These are phyloP conservation scores for Pythium phragmiticola DNA, from an alignment of 352 stramenopile species.

Conservation along the genomic window DNA sequence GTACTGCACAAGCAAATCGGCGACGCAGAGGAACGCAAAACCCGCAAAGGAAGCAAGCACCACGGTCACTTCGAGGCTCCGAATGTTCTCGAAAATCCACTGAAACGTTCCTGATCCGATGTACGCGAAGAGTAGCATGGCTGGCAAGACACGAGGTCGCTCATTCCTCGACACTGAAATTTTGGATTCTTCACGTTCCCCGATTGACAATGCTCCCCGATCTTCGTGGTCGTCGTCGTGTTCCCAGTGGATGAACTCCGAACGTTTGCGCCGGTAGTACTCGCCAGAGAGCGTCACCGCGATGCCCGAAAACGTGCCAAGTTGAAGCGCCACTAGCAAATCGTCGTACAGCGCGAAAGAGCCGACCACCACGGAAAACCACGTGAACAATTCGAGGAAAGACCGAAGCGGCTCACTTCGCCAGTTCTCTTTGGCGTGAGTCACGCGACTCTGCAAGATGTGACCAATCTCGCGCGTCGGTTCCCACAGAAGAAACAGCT, in stretches of 20 bases:
- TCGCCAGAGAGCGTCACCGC: conserved; percentile 76
- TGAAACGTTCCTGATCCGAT: conserved; percentile 85
- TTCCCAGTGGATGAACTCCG: conserved; percentile 52
- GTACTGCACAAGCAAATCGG: conserved; percentile 53
- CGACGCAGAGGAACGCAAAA: conserved; percentile 83
- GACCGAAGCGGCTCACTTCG: conserved; percentile 68
- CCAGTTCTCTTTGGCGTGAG: conserved; percentile 79
- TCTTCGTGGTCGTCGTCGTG: conserved; percentile 28
- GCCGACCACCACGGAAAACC: conserved; percentile 73
- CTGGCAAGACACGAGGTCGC: conserved; percentile 33
- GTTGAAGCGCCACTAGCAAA: conserved; percentile 69
- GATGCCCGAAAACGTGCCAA: conserved; percentile 83
- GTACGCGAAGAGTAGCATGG: conserved; percentile 83
- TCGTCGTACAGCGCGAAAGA: conserved; percentile 85
- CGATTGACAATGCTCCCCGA: not conserved
- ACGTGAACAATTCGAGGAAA: conserved; percentile 83
- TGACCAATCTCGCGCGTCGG: conserved; percentile 68
- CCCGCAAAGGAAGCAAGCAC: conserved; percentile 73
- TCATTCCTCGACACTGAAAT: conserved; percentile 8
- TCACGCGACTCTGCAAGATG: conserved; percentile 77
- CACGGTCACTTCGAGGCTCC: conserved; percentile 79
- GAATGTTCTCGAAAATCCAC: conserved; percentile 89
- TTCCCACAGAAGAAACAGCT: conserved; percentile 82
- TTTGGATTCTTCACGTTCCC: not conserved
- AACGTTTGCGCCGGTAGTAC: conserved; percentile 66